These are phyloP conservation scores for Petunia secreta DNA, from an alignment of 257 asterid species.

Conservation along the genomic window DNA sequence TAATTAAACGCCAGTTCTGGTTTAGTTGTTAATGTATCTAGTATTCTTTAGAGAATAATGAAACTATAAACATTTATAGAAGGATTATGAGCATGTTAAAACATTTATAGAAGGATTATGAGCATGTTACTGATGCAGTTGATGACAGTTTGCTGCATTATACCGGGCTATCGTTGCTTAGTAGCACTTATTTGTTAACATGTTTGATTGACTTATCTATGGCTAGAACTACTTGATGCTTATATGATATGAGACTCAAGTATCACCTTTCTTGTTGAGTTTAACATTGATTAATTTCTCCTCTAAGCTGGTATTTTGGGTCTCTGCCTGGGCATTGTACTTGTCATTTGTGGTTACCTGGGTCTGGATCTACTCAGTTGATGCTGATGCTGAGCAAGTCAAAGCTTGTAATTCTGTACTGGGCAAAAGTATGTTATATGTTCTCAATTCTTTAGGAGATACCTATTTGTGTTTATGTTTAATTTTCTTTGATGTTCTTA, in stretches of 20 bases:
- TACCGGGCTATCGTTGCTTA: neutral
- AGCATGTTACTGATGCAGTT: neutral
- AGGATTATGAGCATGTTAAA: neutral
- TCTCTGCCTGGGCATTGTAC: neutral
- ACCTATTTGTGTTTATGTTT: neutral
- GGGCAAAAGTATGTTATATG: neutral
- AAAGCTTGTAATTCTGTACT: neutral
- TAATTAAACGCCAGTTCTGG: neutral
- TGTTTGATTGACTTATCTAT: neutral
- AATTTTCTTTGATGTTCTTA: neutral
- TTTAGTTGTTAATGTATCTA: neutral
- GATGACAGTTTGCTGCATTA: neutral
- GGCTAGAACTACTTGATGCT: neutral
- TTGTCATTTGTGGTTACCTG: neutral
- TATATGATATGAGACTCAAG: neutral
- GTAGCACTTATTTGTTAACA: neutral
- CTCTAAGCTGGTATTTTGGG: neutral
- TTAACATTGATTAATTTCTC: neutral
- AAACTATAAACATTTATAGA: neutral
- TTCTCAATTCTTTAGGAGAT: neutral
- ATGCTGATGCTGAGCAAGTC: neutral
- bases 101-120: neutral
- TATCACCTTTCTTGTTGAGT: neutral
- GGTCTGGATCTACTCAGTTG: neutral
- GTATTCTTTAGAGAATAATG: neutral